Evolutionary conservation across 768 basidiomycete genomes (phyloP).

Genomic region (Lepiota venenata): DNA sequence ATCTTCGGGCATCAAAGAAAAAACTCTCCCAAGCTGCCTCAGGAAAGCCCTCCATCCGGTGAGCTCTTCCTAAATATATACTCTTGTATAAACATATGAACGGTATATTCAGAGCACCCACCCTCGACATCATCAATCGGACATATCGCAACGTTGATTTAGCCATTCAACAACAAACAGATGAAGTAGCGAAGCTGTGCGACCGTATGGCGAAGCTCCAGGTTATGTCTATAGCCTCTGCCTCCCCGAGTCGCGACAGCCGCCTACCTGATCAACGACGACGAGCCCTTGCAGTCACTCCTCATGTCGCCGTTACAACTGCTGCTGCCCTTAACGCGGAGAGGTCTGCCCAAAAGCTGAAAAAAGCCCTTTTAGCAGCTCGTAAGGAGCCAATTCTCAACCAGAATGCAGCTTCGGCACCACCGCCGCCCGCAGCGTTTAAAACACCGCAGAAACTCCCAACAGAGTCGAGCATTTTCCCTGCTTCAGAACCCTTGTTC

Average conservation of each 20-base stretch:
- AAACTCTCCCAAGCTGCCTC: slow-evolving; percentile 57
- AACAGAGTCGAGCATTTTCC: slow-evolving; percentile 14
- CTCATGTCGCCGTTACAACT: slow-evolving; percentile 68
- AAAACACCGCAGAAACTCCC: slow-evolving; percentile 31
- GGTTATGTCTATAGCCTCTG: slow-evolving; percentile 23
- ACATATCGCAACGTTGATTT: slow-evolving; percentile 84
- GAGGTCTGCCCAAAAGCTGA: slow-evolving; percentile 66
- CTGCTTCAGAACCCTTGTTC: slow-evolving; percentile 24
- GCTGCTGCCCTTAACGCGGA: slow-evolving; percentile 84
- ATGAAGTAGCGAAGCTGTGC: slow-evolving; percentile 48
- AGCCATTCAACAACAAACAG: slow-evolving; percentile 59
- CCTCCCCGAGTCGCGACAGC: slow-evolving; percentile 32
- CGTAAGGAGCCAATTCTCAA: slow-evolving; percentile 70
- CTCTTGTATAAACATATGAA: not conserved
- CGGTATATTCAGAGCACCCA: slow-evolving; percentile 58
- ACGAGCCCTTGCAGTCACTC: slow-evolving; percentile 46
- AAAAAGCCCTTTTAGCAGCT: slow-evolving; percentile 57
- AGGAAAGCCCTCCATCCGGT: slow-evolving; percentile 65
- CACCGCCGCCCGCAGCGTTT: slow-evolving; percentile 33
- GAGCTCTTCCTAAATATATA: slow-evolving; percentile 19
- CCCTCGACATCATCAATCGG: slow-evolving; percentile 80
- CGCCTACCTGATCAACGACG: slow-evolving; percentile 36
- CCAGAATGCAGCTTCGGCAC: slow-evolving; percentile 39
- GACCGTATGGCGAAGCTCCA: slow-evolving; percentile 52
- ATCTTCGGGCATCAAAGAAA: slow-evolving; percentile 68